phyloP scores from a whole-genome alignment of 768 basidiomycete genomes.

The Termitomyces sp. region DNA sequence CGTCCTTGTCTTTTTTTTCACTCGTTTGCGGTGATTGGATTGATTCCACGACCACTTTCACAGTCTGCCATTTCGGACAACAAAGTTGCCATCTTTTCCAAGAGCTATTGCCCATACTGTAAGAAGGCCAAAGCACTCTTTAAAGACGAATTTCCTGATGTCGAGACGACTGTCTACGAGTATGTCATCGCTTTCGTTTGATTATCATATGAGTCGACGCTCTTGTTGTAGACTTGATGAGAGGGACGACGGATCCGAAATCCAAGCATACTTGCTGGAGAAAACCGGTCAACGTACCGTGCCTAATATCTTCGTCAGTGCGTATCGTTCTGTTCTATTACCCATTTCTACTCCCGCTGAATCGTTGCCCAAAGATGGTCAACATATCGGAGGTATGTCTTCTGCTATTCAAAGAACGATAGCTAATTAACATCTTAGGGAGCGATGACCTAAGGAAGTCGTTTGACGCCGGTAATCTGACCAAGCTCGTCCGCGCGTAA shows the following conservation, averaged over 20 bases:
- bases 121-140: slow-evolving; percentile 43
- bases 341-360: background rate
- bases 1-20: slow-evolving; percentile 3
- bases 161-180: slow-evolving; percentile 40
- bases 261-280: slow-evolving; percentile 58
- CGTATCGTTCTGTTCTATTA: slow-evolving; percentile 20
- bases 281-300: slow-evolving; percentile 71
- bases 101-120: slow-evolving; percentile 52
- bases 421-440: slow-evolving; percentile 22
- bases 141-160: slow-evolving; percentile 28
- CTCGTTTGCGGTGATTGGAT: background rate
- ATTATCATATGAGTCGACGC: background rate
- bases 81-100: slow-evolving; percentile 58
- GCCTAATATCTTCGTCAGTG: slow-evolving; percentile 75
- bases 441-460: slow-evolving; percentile 30
- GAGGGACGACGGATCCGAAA: slow-evolving; percentile 49
- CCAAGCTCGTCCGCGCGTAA: slow-evolving; percentile 25
- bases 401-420: background rate
- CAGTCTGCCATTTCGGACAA: slow-evolving; percentile 43
- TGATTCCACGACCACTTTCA: background rate
- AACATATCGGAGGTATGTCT: slow-evolving; percentile 52
- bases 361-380: slow-evolving; percentile 27
- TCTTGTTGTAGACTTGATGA: slow-evolving; percentile 51
- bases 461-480: slow-evolving; percentile 24
- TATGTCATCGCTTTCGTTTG: slow-evolving; percentile 20